phyloP scores from a whole-genome alignment of 441 rosid genomes.

The Corymbia calophylla region DNA sequence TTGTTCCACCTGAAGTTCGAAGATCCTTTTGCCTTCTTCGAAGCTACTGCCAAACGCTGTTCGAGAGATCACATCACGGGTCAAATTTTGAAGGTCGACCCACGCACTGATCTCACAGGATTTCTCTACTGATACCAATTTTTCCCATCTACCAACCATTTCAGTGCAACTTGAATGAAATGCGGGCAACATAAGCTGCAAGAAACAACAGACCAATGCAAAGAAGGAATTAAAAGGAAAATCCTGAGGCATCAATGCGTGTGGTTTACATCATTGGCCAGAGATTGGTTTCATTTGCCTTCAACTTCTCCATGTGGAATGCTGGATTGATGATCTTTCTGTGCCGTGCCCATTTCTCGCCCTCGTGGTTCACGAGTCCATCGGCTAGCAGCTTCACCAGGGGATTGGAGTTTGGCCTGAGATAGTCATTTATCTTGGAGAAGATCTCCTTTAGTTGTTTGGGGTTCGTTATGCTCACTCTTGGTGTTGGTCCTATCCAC shows the following conservation, averaged over 20 bases:
- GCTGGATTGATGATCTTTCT: constrained; percentile 50
- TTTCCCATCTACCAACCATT: constrained; percentile 28
- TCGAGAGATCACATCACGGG: constrained; percentile 35
- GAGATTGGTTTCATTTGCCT: constrained; percentile 12
- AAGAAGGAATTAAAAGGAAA: background rate
- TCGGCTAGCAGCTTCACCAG: constrained; percentile 9
- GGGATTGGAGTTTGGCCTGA: constrained; percentile 5
- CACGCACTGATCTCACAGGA: constrained; percentile 30
- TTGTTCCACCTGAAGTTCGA: constrained; percentile 14
- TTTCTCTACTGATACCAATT: constrained; percentile 1
- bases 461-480: constrained; percentile 29
- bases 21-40: background rate
- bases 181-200: constrained; percentile 35
- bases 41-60: constrained; percentile 21
- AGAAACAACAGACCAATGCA: background rate
- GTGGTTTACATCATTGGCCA: background rate
- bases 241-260: background rate
- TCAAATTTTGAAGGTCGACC: constrained; percentile 27
- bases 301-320: constrained; percentile 40
- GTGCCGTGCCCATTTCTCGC: constrained; percentile 39
- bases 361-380: constrained; percentile 23
- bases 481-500: constrained; percentile 37
- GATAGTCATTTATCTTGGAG: constrained; percentile 23
- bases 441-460: constrained; percentile 29
- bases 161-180: constrained; percentile 23